Percentiles rank a stretch among this genome's conserved stretches.
phyloP scores from a whole-genome alignment of 176 grass and related monocot genomes.

The Oryza longistaminata region DNA sequence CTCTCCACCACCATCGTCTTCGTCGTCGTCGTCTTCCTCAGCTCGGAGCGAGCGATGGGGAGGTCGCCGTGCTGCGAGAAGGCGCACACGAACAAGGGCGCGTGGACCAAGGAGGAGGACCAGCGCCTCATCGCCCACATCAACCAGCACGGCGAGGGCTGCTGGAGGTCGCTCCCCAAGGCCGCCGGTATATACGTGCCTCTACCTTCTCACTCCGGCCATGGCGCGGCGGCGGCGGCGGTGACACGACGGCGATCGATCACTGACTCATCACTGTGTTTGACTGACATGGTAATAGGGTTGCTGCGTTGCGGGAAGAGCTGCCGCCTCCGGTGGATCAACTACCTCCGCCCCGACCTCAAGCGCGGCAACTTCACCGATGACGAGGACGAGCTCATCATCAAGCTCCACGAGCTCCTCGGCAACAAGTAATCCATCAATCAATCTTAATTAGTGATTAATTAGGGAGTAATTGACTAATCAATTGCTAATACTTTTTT shows the following conservation, averaged over 20 bases:
- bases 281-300: too few species aligned
- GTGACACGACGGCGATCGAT: too few species aligned
- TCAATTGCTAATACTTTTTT: too few species aligned
- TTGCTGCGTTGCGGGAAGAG: constrained; percentile 87
- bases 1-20: neutral
- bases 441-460: too few species aligned
- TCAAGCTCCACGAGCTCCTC: constrained; percentile 84
- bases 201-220: too few species aligned
- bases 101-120: constrained; percentile 98
- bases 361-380: constrained; percentile 94
- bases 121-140: constrained; percentile 89
- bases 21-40: neutral
- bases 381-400: constrained; percentile 93
- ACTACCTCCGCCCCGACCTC: constrained; percentile 96
- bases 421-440: constrained; percentile 99
- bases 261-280: too few species aligned
- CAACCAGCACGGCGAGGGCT: constrained; percentile 88
- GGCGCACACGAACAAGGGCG: constrained; percentile 96
- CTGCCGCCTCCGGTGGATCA: constrained; percentile 95
- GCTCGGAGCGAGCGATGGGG: constrained; percentile 44
- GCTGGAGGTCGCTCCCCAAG: constrained; percentile 94
- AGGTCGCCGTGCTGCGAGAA: constrained; percentile 98
- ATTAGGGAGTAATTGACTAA: too few species aligned
- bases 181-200: constrained; percentile 71
- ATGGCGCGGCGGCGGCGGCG: neutral